Evolutionary conservation across 2,329 filamentous ascomycete genomes (phyloP), one percentile per base, ranked within the genome.

Genomic region (Beauveria varroae): DNA sequence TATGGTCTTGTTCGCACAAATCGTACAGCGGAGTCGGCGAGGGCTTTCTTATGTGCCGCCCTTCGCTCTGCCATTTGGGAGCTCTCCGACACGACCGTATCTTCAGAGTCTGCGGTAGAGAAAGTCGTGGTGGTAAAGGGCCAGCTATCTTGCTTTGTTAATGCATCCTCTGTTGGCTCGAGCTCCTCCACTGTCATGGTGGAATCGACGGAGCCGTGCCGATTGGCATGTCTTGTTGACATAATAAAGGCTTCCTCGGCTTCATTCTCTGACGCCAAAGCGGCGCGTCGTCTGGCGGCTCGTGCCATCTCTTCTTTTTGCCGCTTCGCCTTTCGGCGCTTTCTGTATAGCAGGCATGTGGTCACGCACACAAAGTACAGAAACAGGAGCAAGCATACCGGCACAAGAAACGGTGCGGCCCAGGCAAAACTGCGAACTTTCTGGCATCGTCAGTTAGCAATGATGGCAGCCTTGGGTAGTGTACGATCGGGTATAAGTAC

Each of bases 371-470:
- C 30, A 40, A 65, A 65, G 59, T 73, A 74, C 18, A 73, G 49
- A 8, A 66, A 63, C 1, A 74, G 64, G 8, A 73, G 63, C n/a
- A 67, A 66, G 37, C 69, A 64, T 28, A 73, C 66, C 37, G 69
- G 69, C 14, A 73, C 68, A 22, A 69, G 64, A 7, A 73, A 67
- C 3, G 70, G 68, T 1, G 70, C 67, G 1, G 67, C 66, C 69
- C 68, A 71, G 50, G 66, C 66, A 22, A 68, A 63, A 37, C 62
- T 61, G 28, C 62, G 58, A 9, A 55, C 60, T 34, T 65, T 57
- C 70, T 72, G 22, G 44, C 9, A 24, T 12, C 28, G 16, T 22
- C 20, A 54, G 43, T 51, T 22, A 57, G 37, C 8, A 22, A 14
- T 28, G 47, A 28, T 34, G 8, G 18, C 18, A 34, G 16, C 16